Conservation (phyloP, 352 stramenopile species). For the Phytophthora ohioensis region DNA sequence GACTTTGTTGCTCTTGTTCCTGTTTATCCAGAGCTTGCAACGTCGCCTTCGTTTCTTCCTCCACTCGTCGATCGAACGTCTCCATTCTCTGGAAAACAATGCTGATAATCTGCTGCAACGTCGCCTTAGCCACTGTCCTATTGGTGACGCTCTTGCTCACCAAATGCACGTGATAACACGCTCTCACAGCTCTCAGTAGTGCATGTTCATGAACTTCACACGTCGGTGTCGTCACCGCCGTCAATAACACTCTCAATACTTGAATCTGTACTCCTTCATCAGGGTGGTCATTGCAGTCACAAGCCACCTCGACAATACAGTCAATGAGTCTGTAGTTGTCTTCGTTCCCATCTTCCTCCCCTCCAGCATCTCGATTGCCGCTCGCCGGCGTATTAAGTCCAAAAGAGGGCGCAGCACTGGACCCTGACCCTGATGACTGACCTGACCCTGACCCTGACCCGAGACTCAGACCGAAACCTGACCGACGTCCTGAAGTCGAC, state of each 20-base stretch:
- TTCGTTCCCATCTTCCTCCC: constrained; percentile 33
- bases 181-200: constrained; percentile 95
- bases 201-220: constrained; percentile 93
- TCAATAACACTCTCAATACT: constrained; percentile 93
- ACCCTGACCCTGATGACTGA: constrained; percentile 2
- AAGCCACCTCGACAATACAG: constrained; percentile 90
- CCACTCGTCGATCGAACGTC: constrained; percentile 81
- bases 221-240: constrained; percentile 89
- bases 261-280: constrained; percentile 94
- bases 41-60: constrained; percentile 70
- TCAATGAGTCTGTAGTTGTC: constrained; percentile 81
- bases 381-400: constrained; percentile 13
- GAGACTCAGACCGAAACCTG: constrained; percentile 33
- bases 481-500: constrained; percentile 18
- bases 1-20: constrained; percentile 26
- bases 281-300: constrained; percentile 90
- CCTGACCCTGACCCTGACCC: constrained; percentile 15
- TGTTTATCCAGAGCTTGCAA: constrained; percentile 61
- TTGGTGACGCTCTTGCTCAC: constrained; percentile 93
- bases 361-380: constrained; percentile 4
- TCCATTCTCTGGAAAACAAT: constrained; percentile 98
- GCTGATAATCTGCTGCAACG: constrained; percentile 97
- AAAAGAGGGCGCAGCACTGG: constrained; percentile 21
- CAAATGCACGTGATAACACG: constrained; percentile 97
- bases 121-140: constrained; percentile 97